A percentile compares a stretch with the other conserved stretches of the same genome.
These are phyloP conservation scores for Alternaria gansuensis DNA, from an alignment of 2,329 filamentous ascomycete genomes.

Conservation along the genomic window DNA sequence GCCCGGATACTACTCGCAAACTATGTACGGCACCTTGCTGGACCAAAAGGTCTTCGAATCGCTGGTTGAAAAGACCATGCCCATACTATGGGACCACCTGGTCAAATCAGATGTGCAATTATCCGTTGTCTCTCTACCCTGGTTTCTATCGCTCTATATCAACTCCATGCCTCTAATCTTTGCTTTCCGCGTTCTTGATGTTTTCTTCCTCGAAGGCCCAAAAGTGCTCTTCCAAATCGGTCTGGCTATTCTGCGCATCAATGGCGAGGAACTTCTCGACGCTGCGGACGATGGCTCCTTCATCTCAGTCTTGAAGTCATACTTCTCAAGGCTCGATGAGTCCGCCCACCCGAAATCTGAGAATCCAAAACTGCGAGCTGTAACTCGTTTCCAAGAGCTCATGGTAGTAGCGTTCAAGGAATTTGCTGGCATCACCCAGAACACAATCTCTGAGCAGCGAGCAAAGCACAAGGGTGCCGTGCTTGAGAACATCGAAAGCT, in stretches of 20 bases:
- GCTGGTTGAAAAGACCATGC: constrained; percentile 98
- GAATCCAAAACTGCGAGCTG: constrained; percentile 90
- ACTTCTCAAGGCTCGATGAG: constrained; percentile 92
- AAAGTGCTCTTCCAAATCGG: constrained; percentile 98
- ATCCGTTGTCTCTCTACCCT: constrained; percentile 94
- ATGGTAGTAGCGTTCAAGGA: constrained; percentile 99
- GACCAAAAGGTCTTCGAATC: constrained; percentile 98
- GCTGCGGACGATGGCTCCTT: constrained; percentile 95
- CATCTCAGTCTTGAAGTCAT: constrained; percentile 93
- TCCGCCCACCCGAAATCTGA: constrained; percentile 95
- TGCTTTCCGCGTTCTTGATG: constrained; percentile 93
- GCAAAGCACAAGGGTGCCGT: constrained; percentile 94
- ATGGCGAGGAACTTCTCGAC: constrained; percentile 93
- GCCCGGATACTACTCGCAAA: constrained; percentile 97
- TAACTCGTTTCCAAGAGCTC: constrained; percentile 95
- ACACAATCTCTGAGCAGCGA: constrained; percentile 86
- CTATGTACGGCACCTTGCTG: constrained; percentile 97
- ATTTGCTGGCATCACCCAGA: constrained; percentile 93
- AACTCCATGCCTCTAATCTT: constrained; percentile 99
- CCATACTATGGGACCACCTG: constrained; percentile 97
- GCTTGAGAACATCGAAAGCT: constrained; percentile 94
- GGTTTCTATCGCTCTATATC: constrained; percentile 98
- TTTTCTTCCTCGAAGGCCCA: constrained; percentile 97
- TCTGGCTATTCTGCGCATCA: constrained; percentile 94
- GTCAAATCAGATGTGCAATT: constrained; percentile 96